A percentile compares a stretch with the other conserved stretches of the same genome.
Conservation (phyloP, 169 alveolate species). For the Eimeria maxima region DNA sequence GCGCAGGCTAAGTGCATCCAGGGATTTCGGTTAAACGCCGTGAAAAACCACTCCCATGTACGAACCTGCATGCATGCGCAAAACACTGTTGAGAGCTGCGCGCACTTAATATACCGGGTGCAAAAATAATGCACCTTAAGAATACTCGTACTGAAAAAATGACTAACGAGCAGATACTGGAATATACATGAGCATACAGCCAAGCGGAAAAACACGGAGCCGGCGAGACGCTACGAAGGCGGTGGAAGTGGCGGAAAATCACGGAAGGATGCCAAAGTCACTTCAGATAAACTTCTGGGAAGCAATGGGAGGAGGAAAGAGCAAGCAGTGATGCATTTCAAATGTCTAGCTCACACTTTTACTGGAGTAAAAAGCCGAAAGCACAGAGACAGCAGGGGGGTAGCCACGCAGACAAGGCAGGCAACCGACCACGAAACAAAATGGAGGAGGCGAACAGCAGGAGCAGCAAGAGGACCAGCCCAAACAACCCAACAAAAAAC, state of each 20-base stretch:
- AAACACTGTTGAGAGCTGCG: background rate
- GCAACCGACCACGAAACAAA: too few relatives aligned
- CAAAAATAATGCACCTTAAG: too few relatives aligned
- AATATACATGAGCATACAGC: background rate
- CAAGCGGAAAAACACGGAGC: background rate
- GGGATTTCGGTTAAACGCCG: conserved; percentile 93
- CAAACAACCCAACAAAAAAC: too few relatives aligned
- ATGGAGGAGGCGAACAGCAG: background rate
- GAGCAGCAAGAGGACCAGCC: background rate
- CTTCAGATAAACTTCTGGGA: too few relatives aligned
- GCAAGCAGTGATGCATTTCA: background rate
- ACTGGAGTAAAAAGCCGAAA: too few relatives aligned
- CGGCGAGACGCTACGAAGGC: background rate
- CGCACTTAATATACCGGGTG: too few relatives aligned
- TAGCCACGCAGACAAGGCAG: too few relatives aligned
- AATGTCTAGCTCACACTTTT: too few relatives aligned
- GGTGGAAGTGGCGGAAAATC: too few relatives aligned
- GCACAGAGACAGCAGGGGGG: too few relatives aligned
- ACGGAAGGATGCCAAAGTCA: too few relatives aligned
- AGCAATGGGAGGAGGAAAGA: background rate
- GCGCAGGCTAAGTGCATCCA: conserved; percentile 96
- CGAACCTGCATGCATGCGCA: conserved; percentile 85
- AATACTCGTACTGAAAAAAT: too few relatives aligned
- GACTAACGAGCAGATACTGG: background rate
- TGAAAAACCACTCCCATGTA: conserved; percentile 94